phyloP scores from a whole-genome alignment of 345 rosid species.

The Hibiscus tridactylites region DNA sequence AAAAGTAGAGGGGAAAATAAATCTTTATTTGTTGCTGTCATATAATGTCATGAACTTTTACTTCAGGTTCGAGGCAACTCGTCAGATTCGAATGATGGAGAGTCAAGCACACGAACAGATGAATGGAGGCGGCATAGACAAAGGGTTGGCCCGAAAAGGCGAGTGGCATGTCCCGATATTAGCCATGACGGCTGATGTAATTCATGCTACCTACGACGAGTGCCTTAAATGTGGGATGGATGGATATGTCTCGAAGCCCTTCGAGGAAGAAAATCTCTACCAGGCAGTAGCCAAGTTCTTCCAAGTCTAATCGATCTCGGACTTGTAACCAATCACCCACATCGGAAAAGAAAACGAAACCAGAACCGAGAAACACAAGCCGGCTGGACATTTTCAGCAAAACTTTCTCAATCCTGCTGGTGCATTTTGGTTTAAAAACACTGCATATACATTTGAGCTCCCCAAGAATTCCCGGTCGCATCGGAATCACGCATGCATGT shows the following conservation, averaged over 20 bases:
- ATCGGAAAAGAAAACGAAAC: background rate
- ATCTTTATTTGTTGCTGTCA: background rate
- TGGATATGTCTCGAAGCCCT: constrained; percentile 90
- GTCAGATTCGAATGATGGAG: constrained; percentile 72
- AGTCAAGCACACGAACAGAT: constrained; percentile 48
- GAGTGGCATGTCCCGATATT: constrained; percentile 77
- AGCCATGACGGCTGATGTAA: constrained; percentile 98
- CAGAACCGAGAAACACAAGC: background rate
- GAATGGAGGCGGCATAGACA: constrained; percentile 18
- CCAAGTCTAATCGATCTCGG: constrained; percentile 36
- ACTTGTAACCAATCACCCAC: constrained; percentile 8
- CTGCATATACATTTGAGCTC: background rate
- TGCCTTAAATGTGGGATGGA: constrained; percentile 93
- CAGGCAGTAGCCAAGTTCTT: constrained; percentile 85
- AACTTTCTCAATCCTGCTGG: constrained; percentile 35
- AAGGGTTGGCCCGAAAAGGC: constrained; percentile 8
- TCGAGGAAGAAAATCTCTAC: constrained; percentile 88
- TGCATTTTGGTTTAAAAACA: constrained; percentile 5
- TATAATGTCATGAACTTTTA: background rate
- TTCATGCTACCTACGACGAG: constrained; percentile 81
- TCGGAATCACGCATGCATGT: constrained; percentile 3
- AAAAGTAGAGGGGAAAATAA: too few species aligned
- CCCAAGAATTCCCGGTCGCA: background rate
- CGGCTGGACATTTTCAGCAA: constrained; percentile 18
- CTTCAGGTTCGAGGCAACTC: constrained; percentile 84